Evolutionary conservation across 108 stramenopile species (phyloP).

Genomic region (Conticribra weissflogii): DNA sequence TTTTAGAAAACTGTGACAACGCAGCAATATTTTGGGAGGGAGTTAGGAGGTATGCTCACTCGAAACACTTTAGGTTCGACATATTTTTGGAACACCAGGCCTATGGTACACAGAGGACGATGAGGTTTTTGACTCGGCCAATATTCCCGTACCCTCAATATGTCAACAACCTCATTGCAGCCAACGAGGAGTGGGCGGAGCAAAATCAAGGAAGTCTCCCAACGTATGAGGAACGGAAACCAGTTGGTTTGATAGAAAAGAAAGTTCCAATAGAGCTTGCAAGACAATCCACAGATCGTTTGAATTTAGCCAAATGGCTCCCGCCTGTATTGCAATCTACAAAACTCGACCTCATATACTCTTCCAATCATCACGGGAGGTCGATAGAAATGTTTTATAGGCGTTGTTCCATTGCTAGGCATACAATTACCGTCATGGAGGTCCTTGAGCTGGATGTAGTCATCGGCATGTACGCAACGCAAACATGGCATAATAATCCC

Average conservation of each 20-base stretch:
- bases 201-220: conserved; percentile 25
- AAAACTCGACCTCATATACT: conserved; percentile 52
- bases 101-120: conserved; percentile 38
- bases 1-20: conserved; percentile 40
- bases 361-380: conserved; percentile 50
- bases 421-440: conserved; percentile 53
- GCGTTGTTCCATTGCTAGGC: conserved; percentile 37
- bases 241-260: conserved; percentile 38
- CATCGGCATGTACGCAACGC: conserved; percentile 54
- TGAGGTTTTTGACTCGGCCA: conserved; percentile 26
- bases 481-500: conserved; percentile 41
- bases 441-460: conserved; percentile 39
- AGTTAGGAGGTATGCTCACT: conserved; percentile 38
- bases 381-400: conserved; percentile 51
- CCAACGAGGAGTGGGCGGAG: conserved; percentile 50
- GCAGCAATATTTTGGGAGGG: conserved; percentile 50
- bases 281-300: conserved; percentile 31
- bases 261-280: conserved; percentile 39
- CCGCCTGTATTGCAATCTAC: conserved; percentile 46
- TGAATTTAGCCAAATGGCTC: conserved; percentile 46
- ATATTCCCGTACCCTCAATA: conserved; percentile 42
- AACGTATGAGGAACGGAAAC: conserved; percentile 36
- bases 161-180: conserved; percentile 31
- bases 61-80: conserved; percentile 46
- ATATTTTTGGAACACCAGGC: conserved; percentile 35